phyloP scores from a whole-genome alignment of 805 yeast genomes.

The Starmerella scarabaei region DNA sequence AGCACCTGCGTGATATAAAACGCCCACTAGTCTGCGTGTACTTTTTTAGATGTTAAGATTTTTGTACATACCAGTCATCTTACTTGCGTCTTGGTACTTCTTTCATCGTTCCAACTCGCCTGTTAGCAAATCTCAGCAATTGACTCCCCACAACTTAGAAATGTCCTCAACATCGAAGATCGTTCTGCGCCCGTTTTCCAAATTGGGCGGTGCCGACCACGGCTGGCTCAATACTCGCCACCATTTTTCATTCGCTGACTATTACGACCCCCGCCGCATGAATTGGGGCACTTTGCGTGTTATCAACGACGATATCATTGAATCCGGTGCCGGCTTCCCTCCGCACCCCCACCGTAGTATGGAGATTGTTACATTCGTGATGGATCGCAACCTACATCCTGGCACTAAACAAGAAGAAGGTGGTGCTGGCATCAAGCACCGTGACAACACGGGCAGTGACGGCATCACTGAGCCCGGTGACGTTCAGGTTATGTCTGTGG shows the following conservation, averaged over 20 bases:
- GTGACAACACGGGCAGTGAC: conserved; percentile 14
- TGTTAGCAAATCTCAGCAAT: not conserved
- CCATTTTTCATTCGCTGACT: conserved; percentile 17
- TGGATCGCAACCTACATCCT: conserved; percentile 11
- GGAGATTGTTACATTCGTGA: conserved; percentile 15
- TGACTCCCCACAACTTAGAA: not conserved
- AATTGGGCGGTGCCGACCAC: conserved; percentile 15
- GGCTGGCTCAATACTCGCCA: conserved; percentile 17
- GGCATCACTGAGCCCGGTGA: conserved; percentile 17
- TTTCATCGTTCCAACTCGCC: not conserved
- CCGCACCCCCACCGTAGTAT: conserved; percentile 18
- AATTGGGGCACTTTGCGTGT: conserved; percentile 19
- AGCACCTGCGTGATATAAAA: too few relatives aligned
- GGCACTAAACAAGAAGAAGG: conserved; percentile 12
- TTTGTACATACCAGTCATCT: not conserved
- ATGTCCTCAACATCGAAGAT: not conserved
- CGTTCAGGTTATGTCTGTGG: conserved; percentile 18
- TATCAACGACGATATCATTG: conserved; percentile 15
- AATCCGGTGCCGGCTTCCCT: conserved; percentile 15
- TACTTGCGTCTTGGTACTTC: not conserved
- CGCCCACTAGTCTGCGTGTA: too few relatives aligned
- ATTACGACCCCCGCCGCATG: conserved; percentile 16
- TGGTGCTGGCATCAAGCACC: conserved; percentile 15
- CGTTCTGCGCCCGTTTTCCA: conserved; percentile 12
- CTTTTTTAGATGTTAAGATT: not conserved